Evolutionary conservation across 768 basidiomycete genomes (phyloP).

Genomic region (Fomitopsis serialis): DNA sequence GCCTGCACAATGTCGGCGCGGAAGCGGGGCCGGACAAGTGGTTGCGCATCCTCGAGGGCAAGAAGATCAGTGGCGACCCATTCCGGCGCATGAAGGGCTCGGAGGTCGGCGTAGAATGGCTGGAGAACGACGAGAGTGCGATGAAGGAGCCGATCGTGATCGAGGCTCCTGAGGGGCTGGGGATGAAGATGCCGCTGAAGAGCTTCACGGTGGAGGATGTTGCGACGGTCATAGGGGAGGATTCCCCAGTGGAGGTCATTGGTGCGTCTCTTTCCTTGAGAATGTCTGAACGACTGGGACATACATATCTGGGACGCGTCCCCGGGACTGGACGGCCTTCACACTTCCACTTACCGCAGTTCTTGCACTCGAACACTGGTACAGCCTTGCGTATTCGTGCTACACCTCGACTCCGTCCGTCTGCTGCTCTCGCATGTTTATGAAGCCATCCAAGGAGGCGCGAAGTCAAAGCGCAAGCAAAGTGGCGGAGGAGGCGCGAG

Average conservation of each 20-base stretch:
- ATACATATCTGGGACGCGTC: too few species aligned
- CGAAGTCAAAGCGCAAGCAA: too few species aligned
- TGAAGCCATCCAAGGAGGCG: too few species aligned
- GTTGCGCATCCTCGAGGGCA: constrained; percentile 63
- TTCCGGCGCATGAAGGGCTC: constrained; percentile 66
- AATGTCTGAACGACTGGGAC: neutral
- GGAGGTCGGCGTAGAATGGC: constrained; percentile 69
- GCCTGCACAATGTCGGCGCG: constrained; percentile 53
- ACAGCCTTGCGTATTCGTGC: too few species aligned
- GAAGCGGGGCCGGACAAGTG: constrained; percentile 65
- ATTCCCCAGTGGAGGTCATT: constrained; percentile 85
- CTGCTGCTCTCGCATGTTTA: too few species aligned
- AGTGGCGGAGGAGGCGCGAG: too few species aligned
- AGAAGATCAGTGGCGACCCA: constrained; percentile 51
- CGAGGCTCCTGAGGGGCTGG: constrained; percentile 71
- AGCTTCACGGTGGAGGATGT: constrained; percentile 78
- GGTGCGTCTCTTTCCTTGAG: constrained; percentile 39
- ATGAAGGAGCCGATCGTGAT: constrained; percentile 83
- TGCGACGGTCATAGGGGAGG: constrained; percentile 71
- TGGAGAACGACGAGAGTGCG: constrained; percentile 64
- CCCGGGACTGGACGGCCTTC: too few species aligned
- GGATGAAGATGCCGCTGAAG: constrained; percentile 81
- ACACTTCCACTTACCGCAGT: too few species aligned
- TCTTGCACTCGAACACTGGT: too few species aligned
- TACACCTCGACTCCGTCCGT: too few species aligned